Base-by-base conservation (phyloP, 1,284 basidiomycete species). In the Calocybe gambosa region DNA sequence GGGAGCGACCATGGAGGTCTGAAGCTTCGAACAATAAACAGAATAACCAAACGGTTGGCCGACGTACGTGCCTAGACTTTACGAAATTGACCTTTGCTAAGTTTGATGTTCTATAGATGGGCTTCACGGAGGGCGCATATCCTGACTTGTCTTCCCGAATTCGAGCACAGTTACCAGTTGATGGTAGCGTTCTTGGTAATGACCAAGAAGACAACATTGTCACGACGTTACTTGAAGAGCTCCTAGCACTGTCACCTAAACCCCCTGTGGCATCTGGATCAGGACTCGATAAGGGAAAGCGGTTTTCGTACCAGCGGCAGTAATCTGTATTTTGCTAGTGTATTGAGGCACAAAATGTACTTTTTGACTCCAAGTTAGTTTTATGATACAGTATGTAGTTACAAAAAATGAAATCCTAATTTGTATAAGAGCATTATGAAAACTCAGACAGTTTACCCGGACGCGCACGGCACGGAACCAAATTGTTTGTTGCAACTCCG, bases 121-220 rank as follows among this genome's bases (percentile, higher is more conserved):
- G 85, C 10, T 85, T 88, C 57, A 78, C 76, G 10, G 68, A 79
- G 46, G 61, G 59, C 33, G 65, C 68, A 19, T 73, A 79, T 58
- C 78, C 83, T 16, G 67, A 67, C 34, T 60, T 87, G 51, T 61
- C 66, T 10, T 60, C 61, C 1, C 77, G 77, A 59, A 73, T 87
- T 47, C 72, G 67, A 58, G 64, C 69, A 4, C 73, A 74, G 45
- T 53, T 86, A 43, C 74, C 70, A 19, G 55, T 50, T n/a, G 29
- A 31, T 31, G 66, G 63, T 46, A 68, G 68, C 25, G 50, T 61
- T 12, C 50, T 70, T 12, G 65, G 63, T 23, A 75, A 75, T 55
- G 79, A 80, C 9, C 61, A 62, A 2, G 82, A 83, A 58, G 78
- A 82, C 52, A 73, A 81, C 46, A 73, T 84, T 50, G 78, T 85